phyloP scores from a whole-genome alignment of 108 stramenopile species.

The Cafeteria roenbergensis region DNA sequence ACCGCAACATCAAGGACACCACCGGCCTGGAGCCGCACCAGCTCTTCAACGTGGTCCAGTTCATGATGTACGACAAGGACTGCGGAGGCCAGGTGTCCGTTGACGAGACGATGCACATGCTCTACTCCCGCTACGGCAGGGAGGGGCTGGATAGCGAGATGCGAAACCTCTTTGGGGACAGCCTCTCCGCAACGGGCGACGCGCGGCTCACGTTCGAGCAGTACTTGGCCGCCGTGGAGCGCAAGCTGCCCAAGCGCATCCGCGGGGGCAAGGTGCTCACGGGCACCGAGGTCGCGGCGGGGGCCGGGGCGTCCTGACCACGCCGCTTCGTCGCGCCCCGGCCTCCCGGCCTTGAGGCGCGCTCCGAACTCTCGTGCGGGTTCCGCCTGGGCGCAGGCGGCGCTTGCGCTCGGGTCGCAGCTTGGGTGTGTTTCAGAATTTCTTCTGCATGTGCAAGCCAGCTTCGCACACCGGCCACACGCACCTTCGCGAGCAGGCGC shows the following conservation, averaged over 20 bases:
- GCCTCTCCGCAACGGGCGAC: not conserved
- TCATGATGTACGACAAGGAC: constrained; percentile 68
- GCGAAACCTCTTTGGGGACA: not conserved
- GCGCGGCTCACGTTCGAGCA: not conserved
- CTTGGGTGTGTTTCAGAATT: no score
- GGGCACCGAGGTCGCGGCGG: no score
- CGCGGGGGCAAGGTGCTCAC: no score
- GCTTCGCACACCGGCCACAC: no score
- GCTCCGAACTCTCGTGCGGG: no score
- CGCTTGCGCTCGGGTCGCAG: no score
- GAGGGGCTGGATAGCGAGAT: constrained; percentile 47
- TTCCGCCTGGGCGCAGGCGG: no score
- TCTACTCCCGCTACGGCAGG: constrained; percentile 64
- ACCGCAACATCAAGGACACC: constrained; percentile 60
- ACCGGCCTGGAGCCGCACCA: constrained; percentile 66
- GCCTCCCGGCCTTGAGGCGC: no score
- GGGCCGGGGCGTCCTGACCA: no score
- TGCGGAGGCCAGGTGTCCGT: constrained; percentile 55
- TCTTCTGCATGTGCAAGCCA: no score
- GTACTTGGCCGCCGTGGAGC: not conserved
- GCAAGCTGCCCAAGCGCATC: constrained; percentile 2
- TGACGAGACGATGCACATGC: constrained; percentile 76
- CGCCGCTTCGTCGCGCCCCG: no score
- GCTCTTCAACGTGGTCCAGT: constrained; percentile 67
- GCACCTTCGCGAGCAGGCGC: no score